phyloP scores from a whole-genome alignment of 2,329 filamentous ascomycete species.

The Fusarium poae region DNA sequence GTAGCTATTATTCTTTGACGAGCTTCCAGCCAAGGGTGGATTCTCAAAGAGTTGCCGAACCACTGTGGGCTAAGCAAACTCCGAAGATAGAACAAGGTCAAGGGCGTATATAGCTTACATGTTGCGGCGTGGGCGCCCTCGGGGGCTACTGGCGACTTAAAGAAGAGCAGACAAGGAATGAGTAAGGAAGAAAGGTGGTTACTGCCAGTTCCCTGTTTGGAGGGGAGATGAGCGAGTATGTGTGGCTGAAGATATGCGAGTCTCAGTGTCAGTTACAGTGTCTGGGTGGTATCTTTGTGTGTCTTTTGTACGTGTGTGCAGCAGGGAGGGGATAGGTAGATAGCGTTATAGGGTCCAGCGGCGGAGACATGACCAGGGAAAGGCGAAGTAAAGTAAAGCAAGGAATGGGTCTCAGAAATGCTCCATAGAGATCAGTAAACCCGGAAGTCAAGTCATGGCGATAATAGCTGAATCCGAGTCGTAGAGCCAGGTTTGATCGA shows the following conservation, averaged over 20 bases:
- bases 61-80: slow-evolving; percentile 10
- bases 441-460: slow-evolving; percentile 33
- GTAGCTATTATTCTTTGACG: slow-evolving; percentile 9
- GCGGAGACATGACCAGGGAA: slow-evolving; percentile 23
- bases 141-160: slow-evolving; percentile 42
- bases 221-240: slow-evolving; percentile 23
- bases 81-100: slow-evolving; percentile 15
- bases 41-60: slow-evolving; percentile 15
- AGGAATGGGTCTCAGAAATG: slow-evolving; percentile 29
- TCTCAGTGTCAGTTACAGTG: slow-evolving; percentile 42
- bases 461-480: slow-evolving; percentile 33
- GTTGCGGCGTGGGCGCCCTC: slow-evolving; percentile 48
- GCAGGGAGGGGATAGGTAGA: slow-evolving; percentile 31
- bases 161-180: slow-evolving; percentile 29
- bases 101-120: slow-evolving; percentile 52
- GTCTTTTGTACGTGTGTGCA: slow-evolving; percentile 36
- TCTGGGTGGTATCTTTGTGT: slow-evolving; percentile 34
- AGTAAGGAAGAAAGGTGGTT: slow-evolving; percentile 23
- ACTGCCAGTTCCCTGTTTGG: slow-evolving; percentile 17
- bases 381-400: slow-evolving; percentile 23
- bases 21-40: slow-evolving; percentile 8
- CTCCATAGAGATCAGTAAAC: slow-evolving; percentile 34
- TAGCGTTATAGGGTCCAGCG: slow-evolving; percentile 26
- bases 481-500: slow-evolving; percentile 14
- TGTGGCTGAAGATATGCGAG: slow-evolving; percentile 46